Conservation (phyloP, 345 rosid genomes). For the Ceriops decandra region DNA sequence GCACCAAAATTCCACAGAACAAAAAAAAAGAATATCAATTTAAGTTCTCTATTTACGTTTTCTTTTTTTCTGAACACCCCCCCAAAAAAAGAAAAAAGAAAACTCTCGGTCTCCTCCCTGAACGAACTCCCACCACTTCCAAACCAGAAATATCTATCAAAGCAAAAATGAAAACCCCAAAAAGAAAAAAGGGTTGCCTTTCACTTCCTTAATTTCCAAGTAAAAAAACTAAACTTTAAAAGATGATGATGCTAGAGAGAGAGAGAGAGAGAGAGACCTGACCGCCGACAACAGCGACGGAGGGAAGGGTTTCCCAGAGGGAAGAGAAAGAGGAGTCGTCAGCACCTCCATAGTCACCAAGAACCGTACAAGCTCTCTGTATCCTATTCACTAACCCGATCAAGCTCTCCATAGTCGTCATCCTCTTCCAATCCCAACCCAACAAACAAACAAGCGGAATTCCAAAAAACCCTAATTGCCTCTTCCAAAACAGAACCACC, state of each 20-base stretch:
- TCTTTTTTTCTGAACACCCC: too few relatives aligned
- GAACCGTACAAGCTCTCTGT: slow-evolving; percentile 34
- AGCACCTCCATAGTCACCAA: slow-evolving; percentile 32
- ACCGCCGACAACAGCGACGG: slow-evolving; percentile 38
- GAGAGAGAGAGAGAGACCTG: slow-evolving; percentile 17
- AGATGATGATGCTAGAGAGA: not conserved
- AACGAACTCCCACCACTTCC: too few relatives aligned
- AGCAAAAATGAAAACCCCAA: too few relatives aligned
- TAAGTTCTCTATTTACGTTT: not conserved
- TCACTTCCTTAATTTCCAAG: not conserved
- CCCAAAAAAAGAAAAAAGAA: too few relatives aligned
- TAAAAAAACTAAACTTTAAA: not conserved
- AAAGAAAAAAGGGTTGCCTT: not conserved
- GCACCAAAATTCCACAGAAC: not conserved
- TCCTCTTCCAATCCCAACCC: not conserved
- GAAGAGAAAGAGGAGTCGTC: slow-evolving; percentile 20
- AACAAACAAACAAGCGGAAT: too few relatives aligned
- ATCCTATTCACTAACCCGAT: slow-evolving; percentile 32
- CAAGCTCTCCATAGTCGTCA: slow-evolving; percentile 38
- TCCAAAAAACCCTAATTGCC: not conserved
- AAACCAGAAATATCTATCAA: too few relatives aligned
- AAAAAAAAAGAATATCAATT: not conserved
- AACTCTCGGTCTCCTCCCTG: too few relatives aligned
- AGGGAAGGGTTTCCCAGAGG: slow-evolving; percentile 37
- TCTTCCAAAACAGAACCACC: not conserved